These are phyloP conservation scores for Violaceomyces palustris DNA, from an alignment of 1,284 basidiomycete genomes.

Conservation along the genomic window DNA sequence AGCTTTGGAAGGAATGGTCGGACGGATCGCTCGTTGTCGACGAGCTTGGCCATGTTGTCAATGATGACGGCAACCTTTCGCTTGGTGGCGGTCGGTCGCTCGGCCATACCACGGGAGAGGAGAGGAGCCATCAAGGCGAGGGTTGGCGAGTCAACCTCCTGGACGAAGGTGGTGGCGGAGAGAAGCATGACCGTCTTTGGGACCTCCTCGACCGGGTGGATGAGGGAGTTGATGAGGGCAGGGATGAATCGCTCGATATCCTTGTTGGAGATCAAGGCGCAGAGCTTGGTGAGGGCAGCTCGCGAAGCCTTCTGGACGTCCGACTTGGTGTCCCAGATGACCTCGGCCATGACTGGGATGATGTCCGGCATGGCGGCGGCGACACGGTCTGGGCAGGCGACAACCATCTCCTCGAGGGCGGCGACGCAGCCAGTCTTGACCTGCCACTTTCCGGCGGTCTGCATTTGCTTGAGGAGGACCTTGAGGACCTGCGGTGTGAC, in stretches of 20 bases:
- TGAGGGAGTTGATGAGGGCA: constrained; percentile 91
- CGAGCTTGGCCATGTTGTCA: constrained; percentile 54
- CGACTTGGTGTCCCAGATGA: constrained; percentile 99
- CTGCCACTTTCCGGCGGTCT: constrained; percentile 98
- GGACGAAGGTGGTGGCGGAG: constrained; percentile 99
- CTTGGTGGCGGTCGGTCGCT: constrained; percentile 53
- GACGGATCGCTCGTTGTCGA: constrained; percentile 53
- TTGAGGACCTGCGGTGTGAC: constrained; percentile 79
- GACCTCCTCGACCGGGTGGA: constrained; percentile 99
- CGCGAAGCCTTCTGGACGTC: constrained; percentile 99
- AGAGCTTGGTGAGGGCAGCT: constrained; percentile 77
- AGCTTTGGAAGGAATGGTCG: constrained; percentile 53
- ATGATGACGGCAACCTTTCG: constrained; percentile 53
- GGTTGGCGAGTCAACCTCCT: constrained; percentile 97
- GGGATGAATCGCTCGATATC: constrained; percentile 78
- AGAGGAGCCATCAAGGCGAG: constrained; percentile 99
- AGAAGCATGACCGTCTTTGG: constrained; percentile 92
- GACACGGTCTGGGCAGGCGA: constrained; percentile 75
- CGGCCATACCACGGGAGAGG: constrained; percentile 79
- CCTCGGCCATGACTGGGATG: constrained; percentile 88
- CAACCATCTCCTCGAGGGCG: constrained; percentile 84
- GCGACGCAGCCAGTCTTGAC: constrained; percentile 85
- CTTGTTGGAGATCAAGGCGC: constrained; percentile 81
- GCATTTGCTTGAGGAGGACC: constrained; percentile 85
- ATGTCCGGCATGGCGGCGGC: constrained; percentile 91